Base-by-base conservation (phyloP, 164 flowering plant species). In the Liquidambar formosana region DNA sequence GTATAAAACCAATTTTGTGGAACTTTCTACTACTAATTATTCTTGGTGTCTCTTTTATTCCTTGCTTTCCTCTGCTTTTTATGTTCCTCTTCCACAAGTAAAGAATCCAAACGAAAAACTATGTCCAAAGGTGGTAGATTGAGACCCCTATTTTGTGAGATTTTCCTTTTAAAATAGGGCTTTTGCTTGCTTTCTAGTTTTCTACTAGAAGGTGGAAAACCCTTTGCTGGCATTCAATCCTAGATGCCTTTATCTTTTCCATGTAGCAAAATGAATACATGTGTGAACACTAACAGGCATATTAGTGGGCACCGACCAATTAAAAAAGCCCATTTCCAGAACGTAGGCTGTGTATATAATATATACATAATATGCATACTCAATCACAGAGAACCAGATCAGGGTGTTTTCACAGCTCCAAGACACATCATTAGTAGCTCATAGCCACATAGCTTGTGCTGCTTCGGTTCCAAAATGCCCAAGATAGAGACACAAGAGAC, bases 31-130 rank as follows among this genome's bases (percentile, higher is more conserved):
- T 33, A 2, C 2, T 33, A 33, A 33, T 33, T 33, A 33, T 33
- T n/a, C n/a, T n/a, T n/a, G n/a, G n/a, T n/a, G n/a, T 18, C 54
- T 18, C 3, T 9, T 16, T 16, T 19, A n/a, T 66, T 66, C 38
- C 26, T 22, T 41, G 49, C 69, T 66, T 66, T 43, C 21, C 13
- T 19, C 33, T 43, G 16, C 59, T 19, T n/a, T 49, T 28, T 49
- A 67, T 23, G 44, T 11, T 48, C 66, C 14, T 16, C 22, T 14
- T 6, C 61, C 19, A 38, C n/a, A 70, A 53, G 62, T 11, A 53
- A 51, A 44, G 73, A 70, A 70, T 70, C 67, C 54, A 70, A 45
- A 63, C 19, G 23, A 44, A 70, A 59, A 22, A 0, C 57, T 15
- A 1, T 53, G 19, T 47, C 15, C 6, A 33, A 33, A 33, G 41